Percentiles rank a stretch among this genome's conserved stretches.
These are phyloP conservation scores for Tricholoma matsutake DNA, from an alignment of 768 basidiomycete species.

Conservation along the genomic window DNA sequence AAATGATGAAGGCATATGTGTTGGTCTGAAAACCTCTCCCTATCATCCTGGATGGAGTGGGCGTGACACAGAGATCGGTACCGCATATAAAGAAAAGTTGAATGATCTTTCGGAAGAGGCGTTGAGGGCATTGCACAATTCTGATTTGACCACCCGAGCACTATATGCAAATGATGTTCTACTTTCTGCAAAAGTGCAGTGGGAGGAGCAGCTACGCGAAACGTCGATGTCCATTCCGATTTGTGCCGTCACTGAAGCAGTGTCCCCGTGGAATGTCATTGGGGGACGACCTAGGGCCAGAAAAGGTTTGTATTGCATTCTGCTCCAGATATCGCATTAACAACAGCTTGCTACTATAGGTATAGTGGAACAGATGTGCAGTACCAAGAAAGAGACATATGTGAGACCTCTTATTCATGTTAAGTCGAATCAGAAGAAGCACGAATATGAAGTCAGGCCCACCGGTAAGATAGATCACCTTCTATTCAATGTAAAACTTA, in stretches of 20 bases:
- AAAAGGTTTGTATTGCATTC: background rate
- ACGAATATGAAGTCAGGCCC: background rate
- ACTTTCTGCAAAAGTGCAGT: background rate
- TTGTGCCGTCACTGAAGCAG: background rate
- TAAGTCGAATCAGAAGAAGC: background rate
- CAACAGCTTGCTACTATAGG: background rate
- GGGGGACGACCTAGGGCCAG: background rate
- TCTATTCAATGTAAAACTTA: too few relatives aligned
- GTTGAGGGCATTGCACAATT: background rate
- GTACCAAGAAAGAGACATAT: background rate
- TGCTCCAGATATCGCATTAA: background rate
- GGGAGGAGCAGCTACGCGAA: background rate
- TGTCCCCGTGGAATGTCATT: background rate
- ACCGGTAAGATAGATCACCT: background rate
- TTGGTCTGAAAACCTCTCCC: background rate
- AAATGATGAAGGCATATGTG: background rate
- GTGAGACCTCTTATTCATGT: background rate
- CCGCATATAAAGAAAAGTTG: background rate
- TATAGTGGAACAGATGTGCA: background rate
- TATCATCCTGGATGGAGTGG: background rate
- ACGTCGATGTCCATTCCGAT: background rate
- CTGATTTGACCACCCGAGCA: background rate
- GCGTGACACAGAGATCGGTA: background rate
- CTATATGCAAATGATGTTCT: background rate
- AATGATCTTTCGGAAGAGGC: background rate